Evolutionary conservation across 2,329 filamentous ascomycete species (phyloP), one percentile per base, ranked within the genome.

Genomic region (Penicillium aurantiogriseum): DNA sequence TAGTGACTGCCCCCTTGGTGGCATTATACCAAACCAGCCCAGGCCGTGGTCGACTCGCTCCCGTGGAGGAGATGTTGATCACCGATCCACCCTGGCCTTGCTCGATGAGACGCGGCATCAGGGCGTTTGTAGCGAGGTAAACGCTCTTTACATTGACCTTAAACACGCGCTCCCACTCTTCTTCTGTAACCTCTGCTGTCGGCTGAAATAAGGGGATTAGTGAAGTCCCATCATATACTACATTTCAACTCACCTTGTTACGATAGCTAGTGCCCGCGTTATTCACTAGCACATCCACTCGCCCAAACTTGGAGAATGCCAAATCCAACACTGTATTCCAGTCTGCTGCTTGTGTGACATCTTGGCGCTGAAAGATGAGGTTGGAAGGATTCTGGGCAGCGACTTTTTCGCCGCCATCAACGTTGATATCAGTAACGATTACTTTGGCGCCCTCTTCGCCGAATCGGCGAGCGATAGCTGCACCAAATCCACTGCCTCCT

Each of bases 21-120:
- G 76, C 71, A 67, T 78, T 79, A 59, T 79, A 79, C 77, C 77
- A 79, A 17, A 78, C 76, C 54, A 79, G 61, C 0, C 77, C 77
- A 0, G 76, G 75, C 11, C 77, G 63, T 3, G 77, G 77, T 43
- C 77, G 69, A 57, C 67, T 70, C 7, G 76, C 76, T 4, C 76
- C 77, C 17, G 76, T 77, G 4, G 72, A 76, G 6, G 76, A 77
- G 49, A 79, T 74, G 60, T 79, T 79, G 60, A 79, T 76, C 59
- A 79, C 73, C 4, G 71, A 72, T 0, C 77, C 77, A 13, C 76
- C 77, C 17, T 67, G 60, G 4, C 75, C 75, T 47, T 77, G 71
- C 49, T 76, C 65, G 38, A 76, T 70, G 50, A 78, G 59, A 6
- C 66, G 65, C 2, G 71, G 71, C 47, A 79, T 69, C 2, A 74